Evolutionary conservation across 1,139 yeast species (phyloP).

Genomic region (Diutina catenulata): DNA sequence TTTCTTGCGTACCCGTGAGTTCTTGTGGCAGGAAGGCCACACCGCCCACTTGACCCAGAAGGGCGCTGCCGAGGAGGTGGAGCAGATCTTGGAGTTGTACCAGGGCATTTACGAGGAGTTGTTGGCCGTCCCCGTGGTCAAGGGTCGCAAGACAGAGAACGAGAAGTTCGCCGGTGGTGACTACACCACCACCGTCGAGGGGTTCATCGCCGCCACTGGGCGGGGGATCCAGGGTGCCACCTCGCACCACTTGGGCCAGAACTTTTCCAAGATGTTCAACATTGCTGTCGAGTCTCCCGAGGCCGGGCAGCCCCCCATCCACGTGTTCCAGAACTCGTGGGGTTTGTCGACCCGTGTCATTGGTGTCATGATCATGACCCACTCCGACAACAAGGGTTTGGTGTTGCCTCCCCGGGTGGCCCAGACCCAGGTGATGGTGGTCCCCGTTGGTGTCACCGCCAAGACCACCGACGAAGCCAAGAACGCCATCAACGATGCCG

Average conservation of each 20-base stretch:
- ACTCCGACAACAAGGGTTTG: slow-evolving; percentile 96
- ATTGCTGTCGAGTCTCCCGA: slow-evolving; percentile 92
- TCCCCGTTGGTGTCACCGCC: slow-evolving; percentile 91
- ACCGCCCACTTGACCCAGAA: slow-evolving; percentile 83
- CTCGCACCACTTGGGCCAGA: slow-evolving; percentile 94
- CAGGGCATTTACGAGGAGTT: slow-evolving; percentile 78
- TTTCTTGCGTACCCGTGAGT: slow-evolving; percentile 95
- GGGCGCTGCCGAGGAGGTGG: slow-evolving; percentile 75
- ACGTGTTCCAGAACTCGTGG: slow-evolving; percentile 97
- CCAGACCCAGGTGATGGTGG: slow-evolving; percentile 78
- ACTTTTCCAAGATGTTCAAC: slow-evolving; percentile 97
- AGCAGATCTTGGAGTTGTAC: slow-evolving; percentile 78
- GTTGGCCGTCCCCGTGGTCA: slow-evolving; percentile 93
- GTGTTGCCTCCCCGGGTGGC: slow-evolving; percentile 98
- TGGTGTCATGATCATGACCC: slow-evolving; percentile 99
- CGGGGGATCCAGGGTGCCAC: slow-evolving; percentile 99
- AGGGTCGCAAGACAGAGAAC: slow-evolving; percentile 92
- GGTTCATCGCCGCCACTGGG: slow-evolving; percentile 95
- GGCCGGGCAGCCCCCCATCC: slow-evolving; percentile 72
- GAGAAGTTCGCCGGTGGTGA: slow-evolving; percentile 98
- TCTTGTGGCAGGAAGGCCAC: slow-evolving; percentile 99
- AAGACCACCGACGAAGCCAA: slow-evolving; percentile 74
- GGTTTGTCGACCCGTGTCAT: slow-evolving; percentile 97
- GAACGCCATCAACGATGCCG: slow-evolving; percentile 56
- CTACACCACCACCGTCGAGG: slow-evolving; percentile 92